phyloP scores from a whole-genome alignment of 208 protist genomes.

The Trypanosoma congolense region DNA sequence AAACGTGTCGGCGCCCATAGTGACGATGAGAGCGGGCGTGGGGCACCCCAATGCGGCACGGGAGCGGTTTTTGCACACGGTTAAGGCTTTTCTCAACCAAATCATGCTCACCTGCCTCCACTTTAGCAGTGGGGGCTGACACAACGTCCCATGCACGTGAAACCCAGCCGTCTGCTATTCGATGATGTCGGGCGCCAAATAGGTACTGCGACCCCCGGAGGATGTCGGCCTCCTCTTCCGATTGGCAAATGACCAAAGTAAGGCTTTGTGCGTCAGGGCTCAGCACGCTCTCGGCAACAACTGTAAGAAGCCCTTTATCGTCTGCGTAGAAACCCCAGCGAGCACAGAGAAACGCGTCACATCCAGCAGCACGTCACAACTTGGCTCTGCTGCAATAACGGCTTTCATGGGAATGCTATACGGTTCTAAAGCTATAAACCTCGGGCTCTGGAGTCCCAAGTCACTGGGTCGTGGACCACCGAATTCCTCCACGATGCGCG shows the following conservation, averaged over 20 bases:
- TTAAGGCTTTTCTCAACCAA: slow-evolving; percentile 52
- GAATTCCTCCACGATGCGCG: slow-evolving; percentile 90
- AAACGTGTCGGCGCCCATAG: slow-evolving; percentile 65
- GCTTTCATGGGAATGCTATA: slow-evolving; percentile 90
- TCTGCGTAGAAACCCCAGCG: slow-evolving; percentile 89
- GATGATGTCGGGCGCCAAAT: slow-evolving; percentile 80
- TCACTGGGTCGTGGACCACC: slow-evolving; percentile 80
- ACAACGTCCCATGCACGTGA: slow-evolving; percentile 78
- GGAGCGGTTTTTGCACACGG: slow-evolving; percentile 66
- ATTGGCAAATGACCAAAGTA: slow-evolving; percentile 51
- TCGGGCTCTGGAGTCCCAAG: slow-evolving; percentile 58
- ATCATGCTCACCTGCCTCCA: slow-evolving; percentile 27
- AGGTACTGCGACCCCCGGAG: slow-evolving; percentile 62
- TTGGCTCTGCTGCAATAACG: slow-evolving; percentile 70
- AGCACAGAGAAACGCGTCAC: slow-evolving; percentile 71
- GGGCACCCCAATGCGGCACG: slow-evolving; percentile 62
- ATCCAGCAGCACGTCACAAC: slow-evolving; percentile 75
- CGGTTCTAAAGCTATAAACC: slow-evolving; percentile 81
- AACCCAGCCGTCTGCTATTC: slow-evolving; percentile 59
- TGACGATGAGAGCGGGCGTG: slow-evolving; percentile 67
- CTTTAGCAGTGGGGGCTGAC: slow-evolving; percentile 28
- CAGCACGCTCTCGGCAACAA: slow-evolving; percentile 65
- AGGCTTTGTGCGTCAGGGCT: slow-evolving; percentile 44
- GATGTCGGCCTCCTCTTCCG: slow-evolving; percentile 45
- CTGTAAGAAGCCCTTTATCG: slow-evolving; percentile 70